Evolutionary conservation across 768 basidiomycete genomes (phyloP), one percentile per base, ranked within the genome.

Genomic region (Leucocoprinus sp.): DNA sequence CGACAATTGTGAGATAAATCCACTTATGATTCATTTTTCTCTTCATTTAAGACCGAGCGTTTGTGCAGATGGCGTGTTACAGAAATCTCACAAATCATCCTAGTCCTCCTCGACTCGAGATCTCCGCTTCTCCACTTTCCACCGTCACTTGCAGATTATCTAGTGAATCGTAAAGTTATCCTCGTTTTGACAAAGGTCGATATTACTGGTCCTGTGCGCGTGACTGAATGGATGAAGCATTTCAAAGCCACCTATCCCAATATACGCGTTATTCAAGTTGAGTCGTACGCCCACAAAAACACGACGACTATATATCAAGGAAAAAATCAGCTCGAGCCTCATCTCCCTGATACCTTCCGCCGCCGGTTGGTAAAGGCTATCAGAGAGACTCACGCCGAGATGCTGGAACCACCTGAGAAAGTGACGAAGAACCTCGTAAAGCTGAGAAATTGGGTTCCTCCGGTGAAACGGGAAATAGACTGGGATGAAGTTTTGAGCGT

Each of bases 121-220:
- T 93, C 89, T 57, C 93, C 95, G 0, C 74, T 81, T 0, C 64
- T 96, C 2, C 93, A 96, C 61, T 84, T 81, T 54, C 92, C 93
- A 1, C 75, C 83, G 1, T 89, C 91, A 0, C 75, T 98, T 31
- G 64, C 75, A 12, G 50, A 67, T 3, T 84, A 87, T 64, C 74
- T 96, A 26, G 58, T 60, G 15, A 64, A 68, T 53, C 67, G 58
- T 21, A 73, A 67, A 49, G 64, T 81, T 45, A 78, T 93, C 41
- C 72, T 93, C 34, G 81, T 92, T 39, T 71, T 93, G 7, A 93
- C 91, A 14, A 93, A 97, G 60, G 79, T 82, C 17, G 95, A 95
- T 63, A 83, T 97, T 28, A 72, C 85, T 5, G 88, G 90, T 12
- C 73, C 76, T 9, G 66, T 59, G 22, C 73, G 82, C 33, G 74